Evolutionary conservation across 2,329 filamentous ascomycete genomes (phyloP).

Genomic region (Thermomyces lanuginosus): DNA sequence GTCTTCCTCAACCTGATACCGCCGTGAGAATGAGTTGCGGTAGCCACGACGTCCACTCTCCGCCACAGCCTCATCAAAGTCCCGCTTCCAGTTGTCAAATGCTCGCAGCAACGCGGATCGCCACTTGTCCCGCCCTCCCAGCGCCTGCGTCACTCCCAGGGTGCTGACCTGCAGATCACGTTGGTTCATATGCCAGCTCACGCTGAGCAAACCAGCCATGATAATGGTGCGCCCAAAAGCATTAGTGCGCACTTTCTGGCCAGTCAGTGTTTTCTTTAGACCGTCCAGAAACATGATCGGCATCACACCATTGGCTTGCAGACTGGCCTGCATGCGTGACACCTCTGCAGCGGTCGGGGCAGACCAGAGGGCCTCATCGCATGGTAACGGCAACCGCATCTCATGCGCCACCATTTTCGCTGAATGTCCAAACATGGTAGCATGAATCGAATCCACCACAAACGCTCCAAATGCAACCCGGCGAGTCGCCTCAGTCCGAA

Average conservation of each 20-base stretch:
- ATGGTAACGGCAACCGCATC: constrained; percentile 77
- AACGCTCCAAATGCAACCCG: constrained; percentile 88
- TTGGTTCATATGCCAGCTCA: constrained; percentile 97
- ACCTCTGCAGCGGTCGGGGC: constrained; percentile 80
- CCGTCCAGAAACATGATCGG: constrained; percentile 79
- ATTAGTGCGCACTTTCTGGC: constrained; percentile 75
- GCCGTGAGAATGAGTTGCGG: constrained; percentile 10
- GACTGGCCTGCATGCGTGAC: constrained; percentile 60
- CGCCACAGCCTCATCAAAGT: constrained; percentile 73
- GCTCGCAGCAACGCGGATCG: constrained; percentile 66
- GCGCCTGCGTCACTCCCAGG: constrained; percentile 59
- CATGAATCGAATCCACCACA: constrained; percentile 86
- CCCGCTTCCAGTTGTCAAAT: constrained; percentile 84
- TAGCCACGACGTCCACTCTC: constrained; percentile 23
- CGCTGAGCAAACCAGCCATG: constrained; percentile 84
- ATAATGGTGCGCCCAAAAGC: constrained; percentile 83
- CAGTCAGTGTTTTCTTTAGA: constrained; percentile 72
- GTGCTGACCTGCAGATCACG: constrained; percentile 84
- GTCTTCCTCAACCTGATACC: constrained; percentile 37
- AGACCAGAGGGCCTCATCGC: constrained; percentile 83
- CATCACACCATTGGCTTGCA: constrained; percentile 67
- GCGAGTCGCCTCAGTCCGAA: constrained; percentile 78
- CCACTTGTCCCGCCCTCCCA: constrained; percentile 86
- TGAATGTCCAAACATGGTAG: constrained; percentile 94
- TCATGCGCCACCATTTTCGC: constrained; percentile 96